These are phyloP conservation scores for Erigeron philadelphicus DNA, from an alignment of 140 eudicot genomes.

Conservation along the genomic window DNA sequence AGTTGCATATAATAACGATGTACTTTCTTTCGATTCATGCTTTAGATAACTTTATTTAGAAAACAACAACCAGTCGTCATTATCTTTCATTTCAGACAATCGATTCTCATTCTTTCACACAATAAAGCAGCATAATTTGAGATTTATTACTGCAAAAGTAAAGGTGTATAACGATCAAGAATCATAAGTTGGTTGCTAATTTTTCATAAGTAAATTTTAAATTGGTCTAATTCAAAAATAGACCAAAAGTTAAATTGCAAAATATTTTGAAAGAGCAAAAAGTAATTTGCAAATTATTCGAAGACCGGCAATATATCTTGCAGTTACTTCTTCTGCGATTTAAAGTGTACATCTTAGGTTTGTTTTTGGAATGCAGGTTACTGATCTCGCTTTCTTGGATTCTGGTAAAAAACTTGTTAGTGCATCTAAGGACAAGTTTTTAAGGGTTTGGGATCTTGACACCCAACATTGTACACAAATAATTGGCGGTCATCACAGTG, in stretches of 20 bases:
- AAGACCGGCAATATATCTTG: background rate
- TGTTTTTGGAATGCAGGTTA: constrained; percentile 44
- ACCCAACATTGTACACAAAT: constrained; percentile 92
- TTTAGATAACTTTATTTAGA: background rate
- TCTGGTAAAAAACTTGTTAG: constrained; percentile 77
- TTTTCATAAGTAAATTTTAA: background rate
- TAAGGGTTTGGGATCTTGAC: constrained; percentile 98
- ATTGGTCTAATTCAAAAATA: too few relatives aligned
- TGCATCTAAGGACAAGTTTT: constrained; percentile 83
- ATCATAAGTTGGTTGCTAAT: background rate
- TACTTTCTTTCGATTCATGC: background rate
- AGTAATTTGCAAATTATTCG: too few relatives aligned
- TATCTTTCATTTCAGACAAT: too few relatives aligned
- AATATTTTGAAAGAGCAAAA: too few relatives aligned
- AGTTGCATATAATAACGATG: background rate
- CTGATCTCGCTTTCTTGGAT: constrained; percentile 87
- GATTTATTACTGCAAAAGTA: background rate
- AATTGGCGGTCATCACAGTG: constrained; percentile 92
- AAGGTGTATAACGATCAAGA: background rate
- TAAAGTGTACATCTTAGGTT: constrained; percentile 10
- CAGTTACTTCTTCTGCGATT: background rate
- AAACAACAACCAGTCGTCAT: too few relatives aligned
- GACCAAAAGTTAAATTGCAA: too few relatives aligned
- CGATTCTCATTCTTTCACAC: background rate
- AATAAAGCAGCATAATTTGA: background rate